Base-by-base conservation (phyloP, 257 asterid genomes). In the Anisodus tanguticus region DNA sequence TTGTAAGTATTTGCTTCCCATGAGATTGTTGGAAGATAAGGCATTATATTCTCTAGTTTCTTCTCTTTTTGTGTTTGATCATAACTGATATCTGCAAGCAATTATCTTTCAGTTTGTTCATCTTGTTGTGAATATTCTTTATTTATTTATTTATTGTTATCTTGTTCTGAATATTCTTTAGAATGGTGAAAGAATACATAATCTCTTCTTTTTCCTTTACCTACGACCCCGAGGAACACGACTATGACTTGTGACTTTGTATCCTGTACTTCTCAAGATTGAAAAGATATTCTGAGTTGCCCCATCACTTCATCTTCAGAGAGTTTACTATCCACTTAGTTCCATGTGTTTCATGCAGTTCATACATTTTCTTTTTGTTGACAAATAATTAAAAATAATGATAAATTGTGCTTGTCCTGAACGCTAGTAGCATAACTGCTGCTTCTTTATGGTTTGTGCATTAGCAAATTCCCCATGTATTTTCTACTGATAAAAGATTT, bases 1-100 rank as follows among this genome's bases (percentile, higher is more conserved):
- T 84, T 95, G 98, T 95, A 88, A 94, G 97, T 87, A 77, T 17
- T 77, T 77, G 47, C 12, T 76, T 51, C 45, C 49, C 49, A 8
- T 11, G 3, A 22, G 81, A 77, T 26, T 51, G 26, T 77, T 51
- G 47, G 47, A 51, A 53, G 37, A 69, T 53, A 77, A 53, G 60
- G 15, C 12, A 22, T 35, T 74, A 51, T 2, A 22, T n/a, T 51
- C 6, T 77, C 3, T n/a, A 53, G 19, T 51, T 51, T 77, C 64
- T 53, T 26, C 63, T 22, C 47, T 53, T 19, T 13, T 53, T 77
- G 64, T 31, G 81, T 77, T 77, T 51, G 81, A 77, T 77, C 47
- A 53, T 51, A 54, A 4, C 41, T 2, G 9, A 16, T 77, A 53
- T 19, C 62, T 22, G 62, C 62, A 74, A 26, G 22, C 22, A 49